Percentiles rank a stretch among this genome's conserved stretches.
Conservation (phyloP, 2,329 filamentous ascomycete species). For the Fusarium virguliforme region DNA sequence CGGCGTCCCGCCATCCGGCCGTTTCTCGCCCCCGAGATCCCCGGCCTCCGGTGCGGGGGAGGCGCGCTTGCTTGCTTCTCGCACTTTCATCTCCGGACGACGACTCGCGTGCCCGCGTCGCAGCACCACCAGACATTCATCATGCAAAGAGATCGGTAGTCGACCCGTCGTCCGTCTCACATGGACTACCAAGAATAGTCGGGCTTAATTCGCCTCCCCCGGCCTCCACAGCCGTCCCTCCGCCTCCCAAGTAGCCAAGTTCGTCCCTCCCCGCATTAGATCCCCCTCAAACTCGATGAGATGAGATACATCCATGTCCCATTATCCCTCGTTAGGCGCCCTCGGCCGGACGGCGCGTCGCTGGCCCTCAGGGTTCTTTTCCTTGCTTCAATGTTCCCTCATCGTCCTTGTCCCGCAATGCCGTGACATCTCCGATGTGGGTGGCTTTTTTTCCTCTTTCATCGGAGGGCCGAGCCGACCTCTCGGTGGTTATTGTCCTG, state of each 20-base stretch:
- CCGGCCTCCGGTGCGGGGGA: slow-evolving; percentile 39
- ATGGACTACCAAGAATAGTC: not conserved
- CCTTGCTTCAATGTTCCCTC: not conserved
- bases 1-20: slow-evolving; percentile 45
- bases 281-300: not conserved
- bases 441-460: slow-evolving; percentile 28
- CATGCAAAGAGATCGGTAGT: slow-evolving; percentile 17
- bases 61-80: slow-evolving; percentile 9
- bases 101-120: slow-evolving; percentile 16
- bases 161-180: slow-evolving; percentile 5
- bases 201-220: slow-evolving; percentile 1
- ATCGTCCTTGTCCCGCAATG: slow-evolving; percentile 24
- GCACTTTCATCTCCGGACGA: slow-evolving; percentile 46
- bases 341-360: slow-evolving; percentile 11
- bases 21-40: slow-evolving; percentile 37
- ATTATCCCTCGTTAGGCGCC: slow-evolving; percentile 20
- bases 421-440: slow-evolving; percentile 41
- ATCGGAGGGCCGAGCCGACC: slow-evolving; percentile 30
- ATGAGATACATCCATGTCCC: slow-evolving; percentile 2
- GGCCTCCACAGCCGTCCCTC: slow-evolving; percentile 9
- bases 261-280: slow-evolving; percentile 16
- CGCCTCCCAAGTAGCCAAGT: slow-evolving; percentile 9
- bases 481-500: slow-evolving; percentile 5
- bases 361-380: slow-evolving; percentile 41
- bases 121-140: not conserved